Evolutionary conservation across 2,329 filamentous ascomycete genomes (phyloP).

Genomic region (Ilyonectria sp.): DNA sequence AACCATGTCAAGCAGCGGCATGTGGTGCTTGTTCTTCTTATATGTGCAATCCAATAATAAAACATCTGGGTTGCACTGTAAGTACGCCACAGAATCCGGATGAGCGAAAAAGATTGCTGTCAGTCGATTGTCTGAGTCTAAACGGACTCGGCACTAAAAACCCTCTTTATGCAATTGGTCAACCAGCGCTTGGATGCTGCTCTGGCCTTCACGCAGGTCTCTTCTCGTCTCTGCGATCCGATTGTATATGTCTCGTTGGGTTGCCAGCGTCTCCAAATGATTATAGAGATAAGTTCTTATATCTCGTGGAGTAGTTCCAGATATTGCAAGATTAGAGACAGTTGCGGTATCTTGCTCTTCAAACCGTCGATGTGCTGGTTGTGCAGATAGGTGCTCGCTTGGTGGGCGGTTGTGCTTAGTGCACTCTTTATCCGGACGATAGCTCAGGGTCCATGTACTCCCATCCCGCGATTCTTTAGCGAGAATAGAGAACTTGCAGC

Average conservation of each 20-base stretch:
- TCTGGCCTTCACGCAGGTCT: constrained; percentile 37
- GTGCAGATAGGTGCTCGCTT: constrained; percentile 20
- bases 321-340: constrained; percentile 24
- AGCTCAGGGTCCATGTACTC: constrained; percentile 17
- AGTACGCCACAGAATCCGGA: constrained; percentile 13
- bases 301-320: constrained; percentile 33
- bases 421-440: constrained; percentile 19
- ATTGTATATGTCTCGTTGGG: constrained; percentile 42
- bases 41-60: too few relatives aligned
- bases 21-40: too few relatives aligned
- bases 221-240: constrained; percentile 31
- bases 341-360: constrained; percentile 12
- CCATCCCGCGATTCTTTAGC: constrained; percentile 29
- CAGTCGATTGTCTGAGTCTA: constrained; percentile 30
- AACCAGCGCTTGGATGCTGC: constrained; percentile 37
- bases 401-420: constrained; percentile 23
- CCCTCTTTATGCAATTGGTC: constrained; percentile 36
- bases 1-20: too few relatives aligned
- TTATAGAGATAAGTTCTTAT: constrained; percentile 35
- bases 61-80: constrained; percentile 30
- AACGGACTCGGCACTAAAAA: constrained; percentile 36
- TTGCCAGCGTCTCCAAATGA: constrained; percentile 33
- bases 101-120: constrained; percentile 37
- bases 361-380: constrained; percentile 27
- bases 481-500: constrained; percentile 32